Percentiles rank a stretch among this genome's conserved stretches.
phyloP scores from a whole-genome alignment of 2,329 filamentous ascomycete genomes.

The Nigrograna mackinnonii region DNA sequence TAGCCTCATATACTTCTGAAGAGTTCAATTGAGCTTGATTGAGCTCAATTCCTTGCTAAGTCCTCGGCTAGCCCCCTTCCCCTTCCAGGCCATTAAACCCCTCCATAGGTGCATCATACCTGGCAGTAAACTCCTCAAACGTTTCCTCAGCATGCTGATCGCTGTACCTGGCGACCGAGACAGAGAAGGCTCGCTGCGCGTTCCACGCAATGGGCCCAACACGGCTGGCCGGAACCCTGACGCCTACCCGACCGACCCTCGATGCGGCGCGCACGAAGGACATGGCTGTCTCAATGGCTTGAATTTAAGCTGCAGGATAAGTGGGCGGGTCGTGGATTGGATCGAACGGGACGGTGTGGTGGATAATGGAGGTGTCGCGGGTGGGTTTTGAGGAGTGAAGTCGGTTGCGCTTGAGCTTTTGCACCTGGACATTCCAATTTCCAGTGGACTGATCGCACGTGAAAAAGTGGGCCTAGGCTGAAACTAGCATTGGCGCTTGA shows the following conservation, averaged over 20 bases:
- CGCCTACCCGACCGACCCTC: constrained; percentile 36
- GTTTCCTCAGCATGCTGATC: constrained; percentile 86
- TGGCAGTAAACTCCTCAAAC: constrained; percentile 97
- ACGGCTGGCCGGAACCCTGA: constrained; percentile 38
- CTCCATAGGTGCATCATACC: constrained; percentile 62
- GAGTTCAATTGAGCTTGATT: constrained; percentile 21
- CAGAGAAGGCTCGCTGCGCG: constrained; percentile 52
- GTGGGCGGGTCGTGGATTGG: constrained; percentile 20
- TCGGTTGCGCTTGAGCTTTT: too few species aligned
- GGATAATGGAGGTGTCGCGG: constrained; percentile 22
- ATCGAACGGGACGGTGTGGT: constrained; percentile 16
- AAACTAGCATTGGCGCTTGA: too few species aligned
- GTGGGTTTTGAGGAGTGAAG: too few species aligned
- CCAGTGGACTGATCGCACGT: too few species aligned
- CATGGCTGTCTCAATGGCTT: constrained; percentile 37
- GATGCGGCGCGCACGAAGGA: constrained; percentile 42
- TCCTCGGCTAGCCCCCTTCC: constrained; percentile 10
- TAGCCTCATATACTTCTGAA: too few species aligned
- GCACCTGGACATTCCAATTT: too few species aligned
- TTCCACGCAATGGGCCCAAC: constrained; percentile 35
- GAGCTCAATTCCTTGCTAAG: constrained; percentile 29
- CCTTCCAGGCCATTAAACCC: constrained; percentile 13
- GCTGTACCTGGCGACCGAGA: constrained; percentile 47
- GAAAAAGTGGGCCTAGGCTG: too few species aligned
- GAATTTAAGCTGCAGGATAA: constrained; percentile 20